phyloP scores from a whole-genome alignment of 495 filamentous ascomycete genomes.

The Trichocladium antarcticum region DNA sequence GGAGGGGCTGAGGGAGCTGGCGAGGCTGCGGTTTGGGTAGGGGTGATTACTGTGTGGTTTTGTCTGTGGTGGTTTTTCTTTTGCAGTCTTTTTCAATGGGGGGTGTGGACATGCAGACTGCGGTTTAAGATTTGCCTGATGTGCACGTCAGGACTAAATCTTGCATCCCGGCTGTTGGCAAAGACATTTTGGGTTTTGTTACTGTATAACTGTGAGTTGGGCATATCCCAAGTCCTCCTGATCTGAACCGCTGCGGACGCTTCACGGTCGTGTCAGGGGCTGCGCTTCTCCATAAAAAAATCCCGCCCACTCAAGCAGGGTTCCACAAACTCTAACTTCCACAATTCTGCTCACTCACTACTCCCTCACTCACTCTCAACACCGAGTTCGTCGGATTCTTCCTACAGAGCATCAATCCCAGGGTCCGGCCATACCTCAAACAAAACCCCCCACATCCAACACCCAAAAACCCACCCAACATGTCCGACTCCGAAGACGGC shows the following conservation, averaged over 20 bases:
- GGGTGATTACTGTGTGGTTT: not conserved
- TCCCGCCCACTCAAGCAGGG: not conserved
- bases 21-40: conserved; percentile 46
- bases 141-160: too few relatives aligned
- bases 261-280: too few relatives aligned
- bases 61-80: not conserved
- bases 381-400: not conserved
- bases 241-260: too few relatives aligned
- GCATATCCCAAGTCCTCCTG: too few relatives aligned
- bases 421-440: not conserved
- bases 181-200: too few relatives aligned
- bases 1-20: conserved; percentile 52
- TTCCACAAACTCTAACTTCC: not conserved
- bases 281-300: not conserved
- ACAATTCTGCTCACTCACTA: not conserved
- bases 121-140: too few relatives aligned
- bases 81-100: too few relatives aligned
- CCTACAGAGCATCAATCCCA: too few relatives aligned
- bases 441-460: not conserved
- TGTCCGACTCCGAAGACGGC: not conserved
- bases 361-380: not conserved
- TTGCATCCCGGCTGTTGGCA: too few relatives aligned
- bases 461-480: not conserved
- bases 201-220: too few relatives aligned
- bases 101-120: too few relatives aligned